These are phyloP conservation scores for Cynanchum wilfordii DNA, from an alignment of 257 asterid species.

Conservation along the genomic window DNA sequence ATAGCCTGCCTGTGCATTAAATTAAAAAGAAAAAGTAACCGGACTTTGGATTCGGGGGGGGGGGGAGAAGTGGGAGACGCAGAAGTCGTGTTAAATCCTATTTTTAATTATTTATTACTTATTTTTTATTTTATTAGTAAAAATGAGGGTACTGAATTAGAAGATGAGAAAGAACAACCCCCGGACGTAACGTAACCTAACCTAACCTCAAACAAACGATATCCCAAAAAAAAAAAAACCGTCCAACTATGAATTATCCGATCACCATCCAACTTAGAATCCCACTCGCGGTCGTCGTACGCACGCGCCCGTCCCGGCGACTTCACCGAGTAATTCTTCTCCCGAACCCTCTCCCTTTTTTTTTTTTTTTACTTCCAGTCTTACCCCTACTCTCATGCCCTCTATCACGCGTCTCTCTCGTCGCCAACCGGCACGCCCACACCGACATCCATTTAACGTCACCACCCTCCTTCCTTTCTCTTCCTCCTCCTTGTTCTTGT, in stretches of 20 bases:
- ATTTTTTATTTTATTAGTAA: too few relatives aligned
- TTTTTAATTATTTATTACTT: too few relatives aligned
- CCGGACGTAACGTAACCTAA: constrained; percentile 18
- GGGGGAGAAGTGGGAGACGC: too few relatives aligned
- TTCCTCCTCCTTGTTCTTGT: neutral
- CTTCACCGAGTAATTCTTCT: constrained; percentile 19
- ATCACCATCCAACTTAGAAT: constrained; percentile 16
- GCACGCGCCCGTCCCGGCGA: constrained; percentile 38
- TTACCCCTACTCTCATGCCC: constrained; percentile 25
- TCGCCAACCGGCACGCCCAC: constrained; percentile 34
- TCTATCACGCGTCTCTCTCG: constrained; percentile 23
- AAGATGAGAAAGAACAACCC: neutral
- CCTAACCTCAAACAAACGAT: neutral
- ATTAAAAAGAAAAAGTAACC: too few relatives aligned
- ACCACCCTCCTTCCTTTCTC: constrained; percentile 4
- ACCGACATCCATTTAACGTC: constrained; percentile 5
- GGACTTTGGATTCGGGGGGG: too few relatives aligned
- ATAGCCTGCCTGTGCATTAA: neutral
- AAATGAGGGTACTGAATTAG: neutral
- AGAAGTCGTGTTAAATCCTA: neutral
- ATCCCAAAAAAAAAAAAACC: neutral
- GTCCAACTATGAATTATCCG: constrained; percentile 29
- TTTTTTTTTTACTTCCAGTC: constrained; percentile 13
- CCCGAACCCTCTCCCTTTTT: too few relatives aligned
- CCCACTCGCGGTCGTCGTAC: constrained; percentile 19